Conservation (phyloP, 768 basidiomycete genomes). For the Trametes elegans region DNA sequence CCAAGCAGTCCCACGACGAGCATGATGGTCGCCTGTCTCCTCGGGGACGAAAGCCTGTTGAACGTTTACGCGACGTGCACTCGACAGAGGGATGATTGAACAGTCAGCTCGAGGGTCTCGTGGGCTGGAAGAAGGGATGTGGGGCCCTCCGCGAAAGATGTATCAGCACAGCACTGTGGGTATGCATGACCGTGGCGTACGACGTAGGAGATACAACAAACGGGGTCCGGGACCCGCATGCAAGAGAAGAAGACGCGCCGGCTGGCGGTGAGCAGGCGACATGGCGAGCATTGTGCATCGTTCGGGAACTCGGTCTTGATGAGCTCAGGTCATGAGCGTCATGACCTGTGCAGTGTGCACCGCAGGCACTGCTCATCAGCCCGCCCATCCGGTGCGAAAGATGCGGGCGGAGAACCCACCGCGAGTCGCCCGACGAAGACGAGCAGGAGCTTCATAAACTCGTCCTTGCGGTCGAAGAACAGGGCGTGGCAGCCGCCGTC, state of each 20-base stretch:
- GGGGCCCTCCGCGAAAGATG: neutral
- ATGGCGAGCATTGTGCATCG: too few species aligned
- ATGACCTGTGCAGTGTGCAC: slow-evolving; percentile 7
- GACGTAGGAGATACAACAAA: neutral
- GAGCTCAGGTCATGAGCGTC: slow-evolving; percentile 15
- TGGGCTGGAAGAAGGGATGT: too few species aligned
- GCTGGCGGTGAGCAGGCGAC: too few species aligned
- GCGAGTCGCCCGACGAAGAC: slow-evolving; percentile 16
- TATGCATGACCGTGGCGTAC: neutral
- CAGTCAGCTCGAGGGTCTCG: too few species aligned
- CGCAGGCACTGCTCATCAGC: too few species aligned
- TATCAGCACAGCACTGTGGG: neutral
- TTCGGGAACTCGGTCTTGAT: too few species aligned
- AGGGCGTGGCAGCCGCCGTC: slow-evolving; percentile 34
- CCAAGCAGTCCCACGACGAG: too few species aligned
- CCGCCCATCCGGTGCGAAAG: too few species aligned
- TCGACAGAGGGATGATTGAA: too few species aligned
- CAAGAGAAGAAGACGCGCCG: neutral
- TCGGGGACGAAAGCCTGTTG: too few species aligned
- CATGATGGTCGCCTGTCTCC: too few species aligned
- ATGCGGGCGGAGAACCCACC: slow-evolving; percentile 1
- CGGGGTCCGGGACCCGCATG: neutral
- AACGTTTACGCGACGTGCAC: too few species aligned
- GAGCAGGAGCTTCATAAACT: slow-evolving; percentile 24
- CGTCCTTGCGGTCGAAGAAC: slow-evolving; percentile 33